Conservation (phyloP, 2,329 filamentous ascomycete species). For the Cladosporium austrohemisphaericum region DNA sequence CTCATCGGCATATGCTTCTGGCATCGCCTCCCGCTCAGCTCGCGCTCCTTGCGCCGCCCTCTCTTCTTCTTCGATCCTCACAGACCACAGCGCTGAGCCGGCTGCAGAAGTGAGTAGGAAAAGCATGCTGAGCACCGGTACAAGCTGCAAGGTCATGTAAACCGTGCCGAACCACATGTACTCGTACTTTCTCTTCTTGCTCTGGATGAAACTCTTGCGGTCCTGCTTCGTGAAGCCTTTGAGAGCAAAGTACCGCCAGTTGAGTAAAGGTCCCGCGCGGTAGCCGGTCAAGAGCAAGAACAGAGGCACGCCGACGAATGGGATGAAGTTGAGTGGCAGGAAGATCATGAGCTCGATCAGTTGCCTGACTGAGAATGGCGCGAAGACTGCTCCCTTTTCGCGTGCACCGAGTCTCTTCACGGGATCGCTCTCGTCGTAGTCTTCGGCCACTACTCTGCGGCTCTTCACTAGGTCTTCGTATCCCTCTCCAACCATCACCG, state of each 20-base stretch:
- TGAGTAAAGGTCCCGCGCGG: constrained; percentile 79
- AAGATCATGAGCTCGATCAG: constrained; percentile 73
- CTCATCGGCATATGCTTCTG: constrained; percentile 10
- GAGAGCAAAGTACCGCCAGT: constrained; percentile 86
- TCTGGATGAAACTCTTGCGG: constrained; percentile 64
- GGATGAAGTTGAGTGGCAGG: constrained; percentile 77
- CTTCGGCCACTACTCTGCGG: constrained; percentile 59
- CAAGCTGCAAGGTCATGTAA: constrained; percentile 78
- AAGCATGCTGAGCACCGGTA: constrained; percentile 88
- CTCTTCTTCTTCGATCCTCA: constrained; percentile 13
- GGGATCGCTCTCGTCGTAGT: constrained; percentile 67
- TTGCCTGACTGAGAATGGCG: constrained; percentile 86
- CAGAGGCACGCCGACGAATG: constrained; percentile 74
- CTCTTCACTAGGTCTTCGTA: constrained; percentile 63
- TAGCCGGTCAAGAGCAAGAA: constrained; percentile 88
- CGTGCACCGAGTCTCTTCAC: constrained; percentile 81
- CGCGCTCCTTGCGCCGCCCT: constrained; percentile 3
- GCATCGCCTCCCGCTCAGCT: constrained; percentile 9
- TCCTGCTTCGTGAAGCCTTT: constrained; percentile 70
- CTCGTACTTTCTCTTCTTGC: constrained; percentile 64
- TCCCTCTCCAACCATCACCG: constrained; percentile 69
- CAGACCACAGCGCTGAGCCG: constrained; percentile 75
- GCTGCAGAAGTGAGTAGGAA: constrained; percentile 84
- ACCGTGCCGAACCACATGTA: constrained; percentile 93
- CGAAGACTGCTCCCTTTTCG: constrained; percentile 70